Evolutionary conservation across 805 yeast genomes (phyloP), one percentile per base, ranked within the genome.

Genomic region (Pichia cephalocereana): DNA sequence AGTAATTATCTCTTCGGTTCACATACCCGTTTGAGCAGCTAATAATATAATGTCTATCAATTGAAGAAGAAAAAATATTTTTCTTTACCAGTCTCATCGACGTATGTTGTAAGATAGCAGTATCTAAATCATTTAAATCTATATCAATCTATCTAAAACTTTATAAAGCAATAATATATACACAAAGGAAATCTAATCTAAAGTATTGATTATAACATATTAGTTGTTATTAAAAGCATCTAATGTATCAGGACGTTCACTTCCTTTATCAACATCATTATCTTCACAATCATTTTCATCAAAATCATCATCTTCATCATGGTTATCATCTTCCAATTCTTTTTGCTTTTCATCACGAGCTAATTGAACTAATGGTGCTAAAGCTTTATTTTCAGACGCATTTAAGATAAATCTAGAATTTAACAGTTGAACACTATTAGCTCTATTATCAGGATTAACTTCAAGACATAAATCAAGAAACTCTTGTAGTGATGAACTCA

Each of bases 401-500:
- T 79, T 76, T 18, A 63, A 52, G 40, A 84, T 80, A 54, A 86
- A 88, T 47, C 74, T 75, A 61, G 86, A 86, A 26, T 68, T 62
- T 45, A 91, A 70, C 53, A 91, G 70, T 55, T 87, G 83, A 34
- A 74, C 75, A 0, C 97, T 89, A 51, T 83, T 78, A 0, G 86
- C 89, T 62, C 98, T 75, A 54, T 79, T 77, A 31, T 85, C 88
- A 28, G 89, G 83, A 56, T 86, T 85, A 31, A 90, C 97, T 55
- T 82, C 86, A 52, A 91, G 71, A 62, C 93, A 83, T 74, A 82
- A 75, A 36, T 80, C 76, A 59, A 93, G 72, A 60, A 93, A 93
- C 45, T 73, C 68, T 56, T 81, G 78, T 61, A 93, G 70, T 19
- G 73, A 75, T 43, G 74, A 68, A 52, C 90, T 80, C 45, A 93